These are phyloP conservation scores for Trichoderma parareesei DNA, from an alignment of 495 filamentous ascomycete genomes.

Conservation along the genomic window DNA sequence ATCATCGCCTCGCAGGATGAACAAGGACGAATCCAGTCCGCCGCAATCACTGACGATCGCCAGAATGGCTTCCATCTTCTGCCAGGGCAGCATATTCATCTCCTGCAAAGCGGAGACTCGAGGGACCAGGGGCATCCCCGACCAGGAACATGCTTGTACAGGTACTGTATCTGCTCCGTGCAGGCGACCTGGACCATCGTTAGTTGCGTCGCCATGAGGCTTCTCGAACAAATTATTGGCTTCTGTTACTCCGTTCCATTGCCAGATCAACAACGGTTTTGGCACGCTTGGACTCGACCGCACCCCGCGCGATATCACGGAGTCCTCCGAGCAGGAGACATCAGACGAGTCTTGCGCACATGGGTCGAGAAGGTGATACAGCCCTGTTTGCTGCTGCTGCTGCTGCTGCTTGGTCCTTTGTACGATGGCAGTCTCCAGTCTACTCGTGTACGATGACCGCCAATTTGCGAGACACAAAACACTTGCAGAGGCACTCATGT, in stretches of 20 bases:
- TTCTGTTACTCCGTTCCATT: neutral
- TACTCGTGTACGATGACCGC: too few relatives aligned
- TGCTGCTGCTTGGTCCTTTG: too few relatives aligned
- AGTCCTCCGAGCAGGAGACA: neutral
- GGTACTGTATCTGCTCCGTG: neutral
- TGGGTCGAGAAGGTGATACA: too few relatives aligned
- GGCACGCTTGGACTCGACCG: neutral
- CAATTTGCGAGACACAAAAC: too few relatives aligned
- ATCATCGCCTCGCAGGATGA: neutral
- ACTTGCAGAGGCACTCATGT: too few relatives aligned
- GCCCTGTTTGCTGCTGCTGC: too few relatives aligned
- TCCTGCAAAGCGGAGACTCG: neutral
- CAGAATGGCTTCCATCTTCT: neutral
- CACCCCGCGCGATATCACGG: neutral
- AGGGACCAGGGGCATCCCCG: neutral
- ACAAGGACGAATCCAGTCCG: too few relatives aligned
- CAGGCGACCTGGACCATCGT: neutral
- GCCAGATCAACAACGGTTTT: neutral
- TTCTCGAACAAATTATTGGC: neutral
- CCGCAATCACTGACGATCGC: constrained; percentile 4
- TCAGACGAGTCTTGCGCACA: neutral
- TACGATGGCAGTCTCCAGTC: too few relatives aligned
- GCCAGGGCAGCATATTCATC: neutral
- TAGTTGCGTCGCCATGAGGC: constrained; percentile 3
- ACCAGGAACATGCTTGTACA: neutral